phyloP scores from a whole-genome alignment of 805 yeast genomes.

The Candida montana region DNA sequence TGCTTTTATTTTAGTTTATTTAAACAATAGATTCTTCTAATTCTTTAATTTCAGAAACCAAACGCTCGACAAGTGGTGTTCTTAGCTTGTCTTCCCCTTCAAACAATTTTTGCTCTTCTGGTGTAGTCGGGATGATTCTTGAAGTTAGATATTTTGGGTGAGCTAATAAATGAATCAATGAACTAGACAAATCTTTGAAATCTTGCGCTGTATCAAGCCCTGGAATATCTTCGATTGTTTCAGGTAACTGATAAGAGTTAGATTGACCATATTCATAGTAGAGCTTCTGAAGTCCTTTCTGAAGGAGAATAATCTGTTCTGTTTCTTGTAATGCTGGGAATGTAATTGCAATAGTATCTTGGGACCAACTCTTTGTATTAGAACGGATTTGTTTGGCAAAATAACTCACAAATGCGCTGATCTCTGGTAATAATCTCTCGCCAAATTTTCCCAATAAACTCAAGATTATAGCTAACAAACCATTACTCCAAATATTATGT shows the following conservation, averaged over 20 bases:
- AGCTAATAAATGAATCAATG: conserved; percentile 66
- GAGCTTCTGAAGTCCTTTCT: conserved; percentile 48
- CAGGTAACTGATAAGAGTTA: conserved; percentile 16
- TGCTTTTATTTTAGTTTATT: neutral
- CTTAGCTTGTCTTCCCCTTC: conserved; percentile 42
- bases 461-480: conserved; percentile 64
- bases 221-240: conserved; percentile 36
- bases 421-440: conserved; percentile 55
- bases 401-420: conserved; percentile 53
- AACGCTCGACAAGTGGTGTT: conserved; percentile 36
- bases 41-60: conserved; percentile 49
- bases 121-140: conserved; percentile 55
- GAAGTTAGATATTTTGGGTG: conserved; percentile 83
- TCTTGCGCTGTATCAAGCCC: conserved; percentile 60
- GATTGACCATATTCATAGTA: conserved; percentile 45
- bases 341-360: conserved; percentile 46
- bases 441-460: conserved; percentile 60
- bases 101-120: conserved; percentile 57
- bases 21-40: conserved; percentile 36
- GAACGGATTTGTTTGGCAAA: conserved; percentile 62
- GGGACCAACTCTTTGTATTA: conserved; percentile 66
- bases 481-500: conserved; percentile 83
- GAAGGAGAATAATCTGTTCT: conserved; percentile 60
- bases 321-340: conserved; percentile 54
- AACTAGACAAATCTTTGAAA: conserved; percentile 52